phyloP scores from a whole-genome alignment of 768 basidiomycete species.

The Calocera cornea region DNA sequence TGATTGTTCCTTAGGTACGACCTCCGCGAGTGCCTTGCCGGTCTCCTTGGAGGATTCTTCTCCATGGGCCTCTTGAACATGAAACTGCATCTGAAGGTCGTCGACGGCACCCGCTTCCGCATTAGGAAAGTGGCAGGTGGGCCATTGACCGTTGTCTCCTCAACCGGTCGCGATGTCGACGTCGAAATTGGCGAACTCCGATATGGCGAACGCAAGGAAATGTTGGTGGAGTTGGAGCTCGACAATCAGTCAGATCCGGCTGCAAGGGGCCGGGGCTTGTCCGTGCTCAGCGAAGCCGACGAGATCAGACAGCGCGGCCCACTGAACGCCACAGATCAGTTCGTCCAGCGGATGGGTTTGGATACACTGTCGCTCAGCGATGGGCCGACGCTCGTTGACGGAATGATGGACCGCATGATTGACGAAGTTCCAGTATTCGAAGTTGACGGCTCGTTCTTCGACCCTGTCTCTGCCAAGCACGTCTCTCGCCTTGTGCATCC shows the following conservation, averaged over 20 bases:
- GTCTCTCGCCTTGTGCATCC: conserved; percentile 85
- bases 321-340: conserved; percentile 76
- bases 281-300: conserved; percentile 7
- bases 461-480: conserved; percentile 70
- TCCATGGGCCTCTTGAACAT: conserved; percentile 83
- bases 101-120: conserved; percentile 79
- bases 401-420: conserved; percentile 93
- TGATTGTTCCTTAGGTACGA: conserved; percentile 41
- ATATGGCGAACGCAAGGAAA: conserved; percentile 95
- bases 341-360: conserved; percentile 73
- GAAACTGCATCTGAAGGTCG: conserved; percentile 90
- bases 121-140: conserved; percentile 92
- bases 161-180: conserved; percentile 90
- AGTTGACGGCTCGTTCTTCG: conserved; percentile 89
- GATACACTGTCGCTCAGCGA: conserved; percentile 58
- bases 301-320: conserved; percentile 20
- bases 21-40: conserved; percentile 79
- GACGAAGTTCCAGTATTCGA: conserved; percentile 96
- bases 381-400: conserved; percentile 58
- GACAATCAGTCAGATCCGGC: conserved; percentile 42
- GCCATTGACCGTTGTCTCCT: conserved; percentile 68
- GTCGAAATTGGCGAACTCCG: conserved; percentile 87
- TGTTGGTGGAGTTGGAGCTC: conserved; percentile 90
- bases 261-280: not conserved
- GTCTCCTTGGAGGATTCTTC: conserved; percentile 93